Conservation (phyloP, 1,139 yeast genomes). For the Blastobotrys petasosporus region DNA sequence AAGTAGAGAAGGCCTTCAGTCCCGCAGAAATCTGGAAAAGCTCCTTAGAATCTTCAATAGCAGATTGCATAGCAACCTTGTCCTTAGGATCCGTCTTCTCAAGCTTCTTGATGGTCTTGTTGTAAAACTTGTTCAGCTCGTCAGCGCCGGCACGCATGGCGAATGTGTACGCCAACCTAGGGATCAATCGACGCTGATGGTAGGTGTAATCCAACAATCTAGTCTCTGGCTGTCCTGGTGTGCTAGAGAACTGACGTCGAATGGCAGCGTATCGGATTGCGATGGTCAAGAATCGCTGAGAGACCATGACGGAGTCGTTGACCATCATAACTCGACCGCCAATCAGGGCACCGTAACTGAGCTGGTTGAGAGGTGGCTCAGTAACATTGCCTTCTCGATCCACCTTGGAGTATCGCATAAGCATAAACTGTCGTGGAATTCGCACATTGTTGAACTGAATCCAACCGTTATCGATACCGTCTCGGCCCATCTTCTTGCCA, state of each 20-base stretch:
- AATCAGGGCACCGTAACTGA: constrained; percentile 78
- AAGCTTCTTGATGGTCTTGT: constrained; percentile 47
- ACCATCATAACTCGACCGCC: constrained; percentile 92
- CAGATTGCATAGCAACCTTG: constrained; percentile 34
- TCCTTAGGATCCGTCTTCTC: constrained; percentile 32
- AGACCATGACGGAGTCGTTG: constrained; percentile 70
- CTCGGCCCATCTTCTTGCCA: constrained; percentile 91
- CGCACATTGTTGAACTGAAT: constrained; percentile 78
- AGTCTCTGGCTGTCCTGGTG: constrained; percentile 35
- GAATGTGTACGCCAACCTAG: constrained; percentile 73
- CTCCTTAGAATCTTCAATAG: constrained; percentile 63
- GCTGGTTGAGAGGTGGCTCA: constrained; percentile 71
- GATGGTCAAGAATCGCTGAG: constrained; percentile 73
- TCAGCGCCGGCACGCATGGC: constrained; percentile 68
- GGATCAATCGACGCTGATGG: constrained; percentile 80
- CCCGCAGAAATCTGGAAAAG: constrained; percentile 84
- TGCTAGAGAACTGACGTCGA: constrained; percentile 71
- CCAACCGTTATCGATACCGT: constrained; percentile 80
- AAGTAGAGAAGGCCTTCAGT: constrained; percentile 81
- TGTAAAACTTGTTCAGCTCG: constrained; percentile 51
- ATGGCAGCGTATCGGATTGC: constrained; percentile 86
- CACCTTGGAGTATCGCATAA: constrained; percentile 74
- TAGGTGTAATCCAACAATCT: constrained; percentile 68
- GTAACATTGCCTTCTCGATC: constrained; percentile 61
- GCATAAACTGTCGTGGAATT: constrained; percentile 77